Base-by-base conservation (phyloP, 169 alveolate genomes). In the Plasmodium vinckei region DNA sequence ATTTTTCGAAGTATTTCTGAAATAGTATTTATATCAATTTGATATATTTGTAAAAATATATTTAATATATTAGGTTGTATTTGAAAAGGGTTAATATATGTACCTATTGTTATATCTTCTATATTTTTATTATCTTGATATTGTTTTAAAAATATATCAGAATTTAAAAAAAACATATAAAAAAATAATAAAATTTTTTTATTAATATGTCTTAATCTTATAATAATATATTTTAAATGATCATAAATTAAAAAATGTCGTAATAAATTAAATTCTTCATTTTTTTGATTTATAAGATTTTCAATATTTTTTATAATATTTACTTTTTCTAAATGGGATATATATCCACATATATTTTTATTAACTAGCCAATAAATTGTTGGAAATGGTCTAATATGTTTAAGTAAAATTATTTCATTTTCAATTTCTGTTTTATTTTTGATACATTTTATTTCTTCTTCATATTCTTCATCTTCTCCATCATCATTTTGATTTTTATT, bases 241-340 rank as follows among this genome's bases (percentile, higher is more conserved):
- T 82, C 90, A 82, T 68, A 61, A 23, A 82, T 82, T 57, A 82
- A 60, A 25, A 67, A 82, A 13, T 56, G 59, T 69, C 90, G 53
- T 27, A 82, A 71, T 47, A 82, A 57, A 19, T 59, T 70, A 47
- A 82, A 82, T 53, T 82, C 73, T 33, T 65, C 86, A 46, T 46
- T 69, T 15, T 57, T 42, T 15, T 54, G 17, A 72, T 89, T 87
- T 19, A 94, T 75, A 17, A 72, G 68, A 23, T 59, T 39, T 60
- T 94, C 93, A 23, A 92, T 61, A n/a, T 60, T 72, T 68, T 84
- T 91, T 46, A 94, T 94, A 6, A 84, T 77, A 10, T 94, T 94
- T n/a, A 68, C 33, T 27, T 92, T 93, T 71, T 94, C 96, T n/a
- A 94, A 57, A n/a, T 87, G 82, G 15, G 95, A 92, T n/a, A 94